Conservation (phyloP, 2,329 filamentous ascomycete genomes). For the Thermothelomyces thermophilus region DNA sequence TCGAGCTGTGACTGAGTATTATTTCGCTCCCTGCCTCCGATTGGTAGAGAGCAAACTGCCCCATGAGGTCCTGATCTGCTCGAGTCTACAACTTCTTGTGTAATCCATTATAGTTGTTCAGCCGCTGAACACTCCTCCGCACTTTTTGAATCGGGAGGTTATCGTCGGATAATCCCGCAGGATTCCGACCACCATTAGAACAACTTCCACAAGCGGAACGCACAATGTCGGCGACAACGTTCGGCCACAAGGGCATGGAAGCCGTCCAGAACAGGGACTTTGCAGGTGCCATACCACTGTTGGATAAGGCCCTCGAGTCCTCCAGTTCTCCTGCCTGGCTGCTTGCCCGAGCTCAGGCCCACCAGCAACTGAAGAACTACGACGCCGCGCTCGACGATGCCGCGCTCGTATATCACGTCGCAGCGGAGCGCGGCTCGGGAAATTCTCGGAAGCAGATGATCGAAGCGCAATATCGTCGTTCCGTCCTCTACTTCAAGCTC, state of each 20-base stretch:
- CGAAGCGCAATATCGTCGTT: constrained; percentile 75
- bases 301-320: constrained; percentile 59
- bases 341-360: constrained; percentile 72
- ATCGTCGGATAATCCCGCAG: too few relatives aligned
- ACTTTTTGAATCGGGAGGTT: too few relatives aligned
- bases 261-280: constrained; percentile 60
- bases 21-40: too few relatives aligned
- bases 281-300: constrained; percentile 58
- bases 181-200: too few relatives aligned
- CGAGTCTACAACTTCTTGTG: too few relatives aligned
- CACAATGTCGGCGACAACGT: constrained; percentile 41
- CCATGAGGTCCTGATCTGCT: too few relatives aligned
- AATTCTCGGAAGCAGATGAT: constrained; percentile 60
- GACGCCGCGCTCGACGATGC: constrained; percentile 63
- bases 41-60: too few relatives aligned
- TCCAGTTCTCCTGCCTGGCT: constrained; percentile 71
- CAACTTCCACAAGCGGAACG: too few relatives aligned
- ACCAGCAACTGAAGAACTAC: constrained; percentile 57
- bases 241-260: constrained; percentile 56
- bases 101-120: too few relatives aligned
- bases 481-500: constrained; percentile 64
- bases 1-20: too few relatives aligned
- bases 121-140: too few relatives aligned
- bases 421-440: constrained; percentile 57
- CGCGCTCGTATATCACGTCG: constrained; percentile 56